Evolutionary conservation across 352 stramenopile genomes (phyloP).

Genomic region (Globisporangium okanoganense): DNA sequence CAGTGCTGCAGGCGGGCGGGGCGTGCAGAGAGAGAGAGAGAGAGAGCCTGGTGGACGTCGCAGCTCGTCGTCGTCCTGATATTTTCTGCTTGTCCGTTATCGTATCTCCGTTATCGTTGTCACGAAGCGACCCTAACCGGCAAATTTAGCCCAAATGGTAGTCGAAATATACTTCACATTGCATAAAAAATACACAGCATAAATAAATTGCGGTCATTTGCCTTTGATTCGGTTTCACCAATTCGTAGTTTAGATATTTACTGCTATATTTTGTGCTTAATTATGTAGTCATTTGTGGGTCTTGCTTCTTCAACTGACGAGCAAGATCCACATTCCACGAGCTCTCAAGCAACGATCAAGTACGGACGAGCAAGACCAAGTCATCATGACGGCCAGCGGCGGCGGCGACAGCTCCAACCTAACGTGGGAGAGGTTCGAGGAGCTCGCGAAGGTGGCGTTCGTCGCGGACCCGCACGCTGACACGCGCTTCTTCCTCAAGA

Average conservation of each 20-base stretch:
- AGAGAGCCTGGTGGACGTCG: not conserved
- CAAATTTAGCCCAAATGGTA: not conserved
- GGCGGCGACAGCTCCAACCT: conserved; percentile 17
- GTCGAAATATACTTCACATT: too few relatives aligned
- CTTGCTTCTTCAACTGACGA: too few relatives aligned
- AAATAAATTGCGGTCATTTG: too few relatives aligned
- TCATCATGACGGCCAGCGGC: conserved; percentile 1
- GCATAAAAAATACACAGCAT: too few relatives aligned
- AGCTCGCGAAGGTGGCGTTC: conserved; percentile 62
- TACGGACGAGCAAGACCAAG: not conserved
- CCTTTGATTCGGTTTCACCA: too few relatives aligned
- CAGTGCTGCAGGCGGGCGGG: not conserved
- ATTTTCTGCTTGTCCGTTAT: conserved; percentile 1
- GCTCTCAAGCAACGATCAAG: not conserved
- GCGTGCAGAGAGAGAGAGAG: not conserved
- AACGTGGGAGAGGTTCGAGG: conserved; percentile 67
- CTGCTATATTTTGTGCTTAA: not conserved
- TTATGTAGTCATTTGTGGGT: not conserved
- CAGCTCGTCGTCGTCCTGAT: not conserved
- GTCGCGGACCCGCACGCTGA: conserved; percentile 35
- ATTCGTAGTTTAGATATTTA: not conserved
- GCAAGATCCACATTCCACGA: not conserved
- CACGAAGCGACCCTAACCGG: not conserved
- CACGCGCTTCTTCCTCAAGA: conserved; percentile 67
- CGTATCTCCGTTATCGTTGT: too few relatives aligned